These are phyloP conservation scores for Phytophthora constricta DNA, from an alignment of 352 stramenopile species.

Conservation along the genomic window DNA sequence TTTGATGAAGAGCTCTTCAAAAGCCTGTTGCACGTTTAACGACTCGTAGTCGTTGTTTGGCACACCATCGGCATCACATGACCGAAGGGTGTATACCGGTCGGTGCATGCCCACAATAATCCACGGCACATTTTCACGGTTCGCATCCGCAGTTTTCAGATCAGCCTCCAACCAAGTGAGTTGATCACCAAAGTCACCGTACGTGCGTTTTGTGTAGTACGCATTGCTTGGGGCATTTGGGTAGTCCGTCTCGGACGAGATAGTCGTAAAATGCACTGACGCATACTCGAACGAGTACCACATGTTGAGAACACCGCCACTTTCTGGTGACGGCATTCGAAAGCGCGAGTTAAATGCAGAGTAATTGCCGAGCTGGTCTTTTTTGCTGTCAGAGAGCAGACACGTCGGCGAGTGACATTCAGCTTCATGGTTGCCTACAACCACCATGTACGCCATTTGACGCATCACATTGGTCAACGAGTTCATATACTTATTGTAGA, in stretches of 20 bases:
- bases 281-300: conserved; percentile 91
- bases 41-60: conserved; percentile 21
- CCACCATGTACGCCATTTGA: conserved; percentile 68
- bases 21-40: conserved; percentile 41
- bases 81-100: conserved; percentile 34
- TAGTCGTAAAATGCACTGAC: conserved; percentile 76
- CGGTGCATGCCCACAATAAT: conserved; percentile 63
- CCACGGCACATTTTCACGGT: conserved; percentile 54
- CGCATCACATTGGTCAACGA: conserved; percentile 44
- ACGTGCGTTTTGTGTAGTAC: conserved; percentile 36
- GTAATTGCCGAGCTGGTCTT: conserved; percentile 46
- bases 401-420: conserved; percentile 53
- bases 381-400: conserved; percentile 26
- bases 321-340: conserved; percentile 80
- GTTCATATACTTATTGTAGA: conserved; percentile 77
- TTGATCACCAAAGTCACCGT: conserved; percentile 61
- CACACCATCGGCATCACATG: conserved; percentile 13
- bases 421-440: conserved; percentile 76
- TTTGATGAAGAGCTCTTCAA: conserved; percentile 57
- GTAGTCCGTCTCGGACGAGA: conserved; percentile 84
- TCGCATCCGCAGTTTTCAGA: conserved; percentile 51
- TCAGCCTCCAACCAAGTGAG: conserved; percentile 59
- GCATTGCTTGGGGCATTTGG: conserved; percentile 46
- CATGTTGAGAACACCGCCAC: conserved; percentile 68
- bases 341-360: conserved; percentile 84